Evolutionary conservation across 768 basidiomycete species (phyloP).

Genomic region (Boletus vinaceobasis): DNA sequence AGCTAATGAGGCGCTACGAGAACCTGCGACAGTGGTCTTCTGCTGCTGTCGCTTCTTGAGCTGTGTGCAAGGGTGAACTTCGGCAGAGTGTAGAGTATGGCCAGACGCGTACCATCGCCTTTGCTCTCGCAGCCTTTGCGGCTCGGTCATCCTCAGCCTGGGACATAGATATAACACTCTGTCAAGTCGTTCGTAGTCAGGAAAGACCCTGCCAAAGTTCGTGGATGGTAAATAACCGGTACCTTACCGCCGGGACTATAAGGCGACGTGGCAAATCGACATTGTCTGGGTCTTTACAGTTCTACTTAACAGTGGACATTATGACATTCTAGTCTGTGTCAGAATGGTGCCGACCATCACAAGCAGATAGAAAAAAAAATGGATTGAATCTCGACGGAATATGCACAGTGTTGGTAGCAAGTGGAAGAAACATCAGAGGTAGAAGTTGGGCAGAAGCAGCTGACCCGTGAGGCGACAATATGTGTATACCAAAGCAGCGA

Average conservation of each 20-base stretch:
- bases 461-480: conserved; percentile 33
- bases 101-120: conserved; percentile 61
- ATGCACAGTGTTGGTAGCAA: conserved; percentile 45
- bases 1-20: conserved; percentile 32
- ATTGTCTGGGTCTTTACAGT: background rate
- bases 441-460: conserved; percentile 32
- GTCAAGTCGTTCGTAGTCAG: background rate
- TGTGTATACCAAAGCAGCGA: conserved; percentile 37
- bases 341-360: background rate
- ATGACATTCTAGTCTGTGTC: background rate
- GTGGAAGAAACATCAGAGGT: conserved; percentile 32
- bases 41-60: conserved; percentile 80
- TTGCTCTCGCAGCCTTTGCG: conserved; percentile 78
- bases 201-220: conserved; percentile 4
- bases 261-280: conserved; percentile 7
- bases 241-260: background rate
- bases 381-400: conserved; percentile 38
- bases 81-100: background rate
- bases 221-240: conserved; percentile 1
- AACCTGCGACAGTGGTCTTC: conserved; percentile 46
- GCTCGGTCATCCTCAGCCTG: conserved; percentile 73
- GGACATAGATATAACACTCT: conserved; percentile 17
- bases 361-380: conserved; percentile 20
- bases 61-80: conserved; percentile 35
- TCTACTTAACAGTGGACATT: conserved; percentile 1